Evolutionary conservation across 2,329 filamentous ascomycete genomes (phyloP).

Genomic region (Trichophaea hybrida): DNA sequence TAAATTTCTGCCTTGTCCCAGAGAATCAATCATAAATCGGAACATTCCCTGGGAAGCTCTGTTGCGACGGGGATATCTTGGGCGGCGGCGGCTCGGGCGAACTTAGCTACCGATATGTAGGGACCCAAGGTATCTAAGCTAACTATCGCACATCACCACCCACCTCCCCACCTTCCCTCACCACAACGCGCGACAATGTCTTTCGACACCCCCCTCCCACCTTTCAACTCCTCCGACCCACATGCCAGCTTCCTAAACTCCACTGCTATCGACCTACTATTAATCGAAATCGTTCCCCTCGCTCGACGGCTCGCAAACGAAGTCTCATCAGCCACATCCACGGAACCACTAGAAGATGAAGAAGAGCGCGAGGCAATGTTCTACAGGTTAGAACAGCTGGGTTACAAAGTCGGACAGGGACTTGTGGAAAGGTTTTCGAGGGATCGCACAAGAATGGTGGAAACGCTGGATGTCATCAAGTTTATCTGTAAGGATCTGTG

Average conservation of each 20-base stretch:
- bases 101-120: no score
- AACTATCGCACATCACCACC: not conserved
- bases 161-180: not conserved
- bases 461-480: slow-evolving; percentile 91
- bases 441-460: slow-evolving; percentile 74
- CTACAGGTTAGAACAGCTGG: slow-evolving; percentile 66
- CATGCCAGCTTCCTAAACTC: slow-evolving; percentile 61
- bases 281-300: slow-evolving; percentile 94
- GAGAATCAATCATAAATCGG: no score
- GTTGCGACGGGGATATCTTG: no score
- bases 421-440: slow-evolving; percentile 77
- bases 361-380: slow-evolving; percentile 75
- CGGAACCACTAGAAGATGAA: slow-evolving; percentile 46
- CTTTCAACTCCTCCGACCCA: slow-evolving; percentile 59
- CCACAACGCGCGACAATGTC: slow-evolving; percentile 43
- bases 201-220: slow-evolving; percentile 54
- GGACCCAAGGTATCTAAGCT: not conserved
- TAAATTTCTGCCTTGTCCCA: no score
- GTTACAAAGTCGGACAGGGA: slow-evolving; percentile 84
- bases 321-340: not conserved
- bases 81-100: no score
- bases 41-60: no score
- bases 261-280: slow-evolving; percentile 80
- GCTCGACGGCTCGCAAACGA: slow-evolving; percentile 59
- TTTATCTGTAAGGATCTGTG: slow-evolving; percentile 98